Percentiles rank a stretch among this genome's conserved stretches.
phyloP scores from a whole-genome alignment of 2,329 filamentous ascomycete genomes.

The Cercospora sesami region DNA sequence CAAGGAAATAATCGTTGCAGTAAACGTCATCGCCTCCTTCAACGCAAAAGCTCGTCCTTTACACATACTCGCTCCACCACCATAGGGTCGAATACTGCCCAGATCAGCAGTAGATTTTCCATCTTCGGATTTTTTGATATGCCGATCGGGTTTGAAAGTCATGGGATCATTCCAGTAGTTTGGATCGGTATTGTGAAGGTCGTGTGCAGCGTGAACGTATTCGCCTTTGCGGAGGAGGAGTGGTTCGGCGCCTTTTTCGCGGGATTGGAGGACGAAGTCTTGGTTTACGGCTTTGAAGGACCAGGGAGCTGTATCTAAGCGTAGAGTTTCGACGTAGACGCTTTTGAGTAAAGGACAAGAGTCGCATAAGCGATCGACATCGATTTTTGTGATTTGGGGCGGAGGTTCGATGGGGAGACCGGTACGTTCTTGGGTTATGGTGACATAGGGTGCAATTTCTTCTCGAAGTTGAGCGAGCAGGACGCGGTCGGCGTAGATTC shows the following conservation, averaged over 20 bases:
- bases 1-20: conserved; percentile 54
- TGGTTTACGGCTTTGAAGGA: conserved; percentile 39
- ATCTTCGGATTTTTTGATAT: conserved; percentile 37
- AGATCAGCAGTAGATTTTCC: conserved; percentile 40
- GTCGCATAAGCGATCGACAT: conserved; percentile 37
- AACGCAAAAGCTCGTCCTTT: conserved; percentile 55
- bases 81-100: conserved; percentile 50
- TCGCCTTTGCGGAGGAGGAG: conserved; percentile 40
- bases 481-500: conserved; percentile 38
- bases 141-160: conserved; percentile 38
- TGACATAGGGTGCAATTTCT: conserved; percentile 39
- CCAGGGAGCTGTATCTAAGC: conserved; percentile 41
- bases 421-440: conserved; percentile 34
- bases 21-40: conserved; percentile 52
- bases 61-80: conserved; percentile 50
- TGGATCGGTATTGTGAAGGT: conserved; percentile 42
- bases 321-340: conserved; percentile 42
- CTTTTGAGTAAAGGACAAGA: conserved; percentile 42
- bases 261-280: conserved; percentile 40
- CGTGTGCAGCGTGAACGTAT: conserved; percentile 41
- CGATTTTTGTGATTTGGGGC: conserved; percentile 36
- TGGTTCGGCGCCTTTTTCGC: conserved; percentile 38
- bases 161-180: conserved; percentile 38
- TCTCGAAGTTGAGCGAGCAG: conserved; percentile 38
- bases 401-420: conserved; percentile 39